Evolutionary conservation across 148 eudicot genomes (phyloP), one percentile per base, ranked within the genome.

Genomic region (Linanthus parryae): DNA sequence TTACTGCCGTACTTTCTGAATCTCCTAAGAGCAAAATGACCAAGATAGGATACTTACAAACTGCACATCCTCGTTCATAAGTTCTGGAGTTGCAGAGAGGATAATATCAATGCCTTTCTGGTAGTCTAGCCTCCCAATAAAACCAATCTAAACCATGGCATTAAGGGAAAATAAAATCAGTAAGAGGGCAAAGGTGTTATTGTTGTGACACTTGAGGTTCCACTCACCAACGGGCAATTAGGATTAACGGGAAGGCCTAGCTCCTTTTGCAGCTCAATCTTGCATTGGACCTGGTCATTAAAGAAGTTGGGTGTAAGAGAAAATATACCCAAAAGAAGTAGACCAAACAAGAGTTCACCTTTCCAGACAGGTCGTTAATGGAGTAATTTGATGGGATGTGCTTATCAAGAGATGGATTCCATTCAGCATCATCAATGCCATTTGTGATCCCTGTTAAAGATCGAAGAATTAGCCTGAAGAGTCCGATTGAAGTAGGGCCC

Each of bases 81-180:
- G 80, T 61, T 82, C 88, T 27, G 99, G 94, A 42, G 56, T 59
- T 33, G 80, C 91, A 22, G 85, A 70, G 59, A 84, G 83, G 49
- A 92, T 72, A 33, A 88, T 63, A 66, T 92, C 99, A 10, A 92
- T 72, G 28, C 99, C 99, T 71, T 92, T 92, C 64, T 92, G 99
- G 71, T 68, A 92, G 69, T 92, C 99, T 19, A 92, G 74, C 63
- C 99, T 92, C 64, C 99, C 99, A 28, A 92, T 78, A 56, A 92
- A 92, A 21, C 99, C 99, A 63, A 92, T 84, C 99, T 92, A 62
- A 42, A 57, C 44, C 35, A 44, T n/a, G n/a, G n/a, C n/a, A n/a
- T n/a, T n/a, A n/a, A 51, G 40, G 41, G 20, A 33, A 33, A 31
- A 44, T 19, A 20, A 66, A 49, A 48, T 59, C 21, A 61, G 16